Conservation (phyloP, 768 basidiomycete species). For the Kwoniella sp. region DNA sequence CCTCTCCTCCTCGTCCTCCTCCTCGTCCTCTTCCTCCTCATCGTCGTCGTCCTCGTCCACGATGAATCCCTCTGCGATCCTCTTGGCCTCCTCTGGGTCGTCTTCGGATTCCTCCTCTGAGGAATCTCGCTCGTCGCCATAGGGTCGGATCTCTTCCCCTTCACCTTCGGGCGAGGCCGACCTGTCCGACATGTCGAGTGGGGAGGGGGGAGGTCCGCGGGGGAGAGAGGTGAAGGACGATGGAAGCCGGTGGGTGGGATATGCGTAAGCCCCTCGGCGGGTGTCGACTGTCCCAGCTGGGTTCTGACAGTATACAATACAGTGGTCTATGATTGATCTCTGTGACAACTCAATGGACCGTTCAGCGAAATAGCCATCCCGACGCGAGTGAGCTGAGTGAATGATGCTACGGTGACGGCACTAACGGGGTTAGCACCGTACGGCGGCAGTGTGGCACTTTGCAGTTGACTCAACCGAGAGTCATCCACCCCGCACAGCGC, state of each 20-base stretch:
- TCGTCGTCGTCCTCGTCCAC: slow-evolving; percentile 85
- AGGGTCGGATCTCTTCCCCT: slow-evolving; percentile 47
- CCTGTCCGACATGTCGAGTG: slow-evolving; percentile 32
- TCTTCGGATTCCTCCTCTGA: slow-evolving; percentile 62
- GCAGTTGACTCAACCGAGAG: no score
- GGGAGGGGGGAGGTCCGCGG: background rate
- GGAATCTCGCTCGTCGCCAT: slow-evolving; percentile 45
- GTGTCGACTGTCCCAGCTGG: no score
- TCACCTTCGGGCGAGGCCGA: slow-evolving; percentile 43
- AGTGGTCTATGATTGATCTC: background rate
- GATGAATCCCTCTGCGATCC: slow-evolving; percentile 83
- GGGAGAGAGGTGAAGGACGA: no score
- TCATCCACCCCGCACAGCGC: no score
- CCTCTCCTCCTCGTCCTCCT: slow-evolving; percentile 58
- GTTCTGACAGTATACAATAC: background rate
- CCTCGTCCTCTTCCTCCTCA: slow-evolving; percentile 64
- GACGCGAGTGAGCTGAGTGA: background rate
- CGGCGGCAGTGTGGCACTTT: slow-evolving; percentile 8
- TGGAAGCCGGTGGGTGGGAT: background rate
- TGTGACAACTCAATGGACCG: no score
- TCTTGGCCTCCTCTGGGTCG: slow-evolving; percentile 77
- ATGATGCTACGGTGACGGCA: slow-evolving; percentile 1
- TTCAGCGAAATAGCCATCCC: no score
- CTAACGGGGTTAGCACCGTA: slow-evolving; percentile 2
- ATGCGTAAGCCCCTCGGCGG: no score